Evolutionary conservation across 768 basidiomycete species (phyloP), one percentile per base, ranked within the genome.

Genomic region (Tricholoma sp.): DNA sequence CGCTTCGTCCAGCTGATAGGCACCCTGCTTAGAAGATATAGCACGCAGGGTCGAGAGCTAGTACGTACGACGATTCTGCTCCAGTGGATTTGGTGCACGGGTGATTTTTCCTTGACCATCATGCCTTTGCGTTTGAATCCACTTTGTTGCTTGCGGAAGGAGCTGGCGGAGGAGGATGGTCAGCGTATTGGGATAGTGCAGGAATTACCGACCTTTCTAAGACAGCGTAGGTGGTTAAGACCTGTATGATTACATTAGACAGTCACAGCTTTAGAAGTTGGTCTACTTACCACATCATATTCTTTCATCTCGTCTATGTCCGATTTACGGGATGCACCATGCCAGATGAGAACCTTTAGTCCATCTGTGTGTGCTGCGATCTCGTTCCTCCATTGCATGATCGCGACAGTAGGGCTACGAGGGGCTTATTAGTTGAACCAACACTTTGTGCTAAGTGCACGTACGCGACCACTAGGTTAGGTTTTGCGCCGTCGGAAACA

Each of bases 321-420:
- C 2, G 81, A 81, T 61, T 88, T 82, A 39, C 95, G 81, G 18
- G 83, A 80, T 1, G 79, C 69, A 20, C 96, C 96, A 64, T 98
- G 94, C 93, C 92, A 98, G n/a, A 98, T 81, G 34, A 89, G 81
- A 18, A 94, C 89, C 61, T 88, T 88, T 67, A 96, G 74, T 6
- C 88, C 86, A 54, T 87, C 81, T 0, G 96, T 91, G 65, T 96
- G 94, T 0, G 87, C 74, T 17, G 81, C 82, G 57, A 99, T 92
- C 70, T 99, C 97, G 68, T 94, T 94, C 65, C 84, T 84, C 97
- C 97, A 98, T 73, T 99, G 80, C 78, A 82, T 81, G 55, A 82
- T 74, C 17, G 80, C 80, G 32, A 82, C 80, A 6, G 81, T 82
- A 6, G 81, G 81, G 31, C 79, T 80, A 52, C 3, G 47, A 41